Evolutionary conservation across 1,139 yeast species (phyloP), one percentile per base, ranked within the genome.

Genomic region (Blastobotrys capitulatus): DNA sequence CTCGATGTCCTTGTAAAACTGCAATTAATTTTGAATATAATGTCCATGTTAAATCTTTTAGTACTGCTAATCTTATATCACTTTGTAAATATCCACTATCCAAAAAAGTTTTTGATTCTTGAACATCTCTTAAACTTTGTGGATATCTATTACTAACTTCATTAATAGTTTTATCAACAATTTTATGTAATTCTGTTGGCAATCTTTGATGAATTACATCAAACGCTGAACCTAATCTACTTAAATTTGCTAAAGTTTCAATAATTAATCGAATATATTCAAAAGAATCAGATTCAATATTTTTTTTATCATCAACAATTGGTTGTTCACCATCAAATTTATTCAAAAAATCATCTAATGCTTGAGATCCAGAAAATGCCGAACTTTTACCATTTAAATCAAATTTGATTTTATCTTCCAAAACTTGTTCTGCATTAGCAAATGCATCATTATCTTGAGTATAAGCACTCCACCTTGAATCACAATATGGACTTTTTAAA

Each of bases 11-110:
- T 67, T 87, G 95, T 25, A 87, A 66, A 6, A 86, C 81, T 19
- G 81, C 75, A 48, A 84, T 68, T 49, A 80, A 67, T 61, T 80
- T 83, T 26, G 79, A 71, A 59, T 85, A 87, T 9, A 86, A 72
- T 1, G 80, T 74, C 64, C 86, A 80, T 57, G 86, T 85, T 45
- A 87, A 72, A 57, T 86, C 90, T 57, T 82, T 80, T 40, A 87
- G 70, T 0, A 86, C 74, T 0, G 77, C 65, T 1, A 84, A 79
- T 13, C 82, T 71, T 22, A 78, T 66, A 53, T 82, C 86, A 48
- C 70, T 73, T 31, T 42, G 58, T 38, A 49, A 42, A 25, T 55
- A 47, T 2, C 64, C 63, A 19, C 31, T 31, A 27, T 46, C 48
- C 27, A 46, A 27, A 20, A 50, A 61, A n/a, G 36, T 38, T 22